These are phyloP conservation scores for Monascus ruber DNA, from an alignment of 2,329 filamentous ascomycete genomes.

Conservation along the genomic window DNA sequence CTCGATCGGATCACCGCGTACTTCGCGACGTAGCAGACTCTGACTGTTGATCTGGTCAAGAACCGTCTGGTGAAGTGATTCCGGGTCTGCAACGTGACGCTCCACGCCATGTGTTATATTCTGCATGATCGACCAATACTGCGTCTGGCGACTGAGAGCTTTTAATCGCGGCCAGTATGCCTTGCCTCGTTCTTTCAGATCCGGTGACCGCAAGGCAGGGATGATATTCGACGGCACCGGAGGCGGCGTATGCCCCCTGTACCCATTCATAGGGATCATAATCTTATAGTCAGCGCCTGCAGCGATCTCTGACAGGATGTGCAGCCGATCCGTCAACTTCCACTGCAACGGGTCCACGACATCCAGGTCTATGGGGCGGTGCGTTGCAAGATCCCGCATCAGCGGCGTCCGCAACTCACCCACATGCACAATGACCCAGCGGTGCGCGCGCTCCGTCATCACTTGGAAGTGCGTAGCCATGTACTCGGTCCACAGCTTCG, in stretches of 20 bases:
- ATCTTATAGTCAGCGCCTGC: conserved; percentile 11
- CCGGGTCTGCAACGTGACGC: not conserved
- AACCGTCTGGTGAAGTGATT: not conserved
- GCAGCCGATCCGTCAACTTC: conserved; percentile 6
- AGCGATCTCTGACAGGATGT: conserved; percentile 5
- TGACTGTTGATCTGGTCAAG: conserved; percentile 2
- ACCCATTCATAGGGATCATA: conserved; percentile 14
- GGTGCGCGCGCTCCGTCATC: conserved; percentile 12
- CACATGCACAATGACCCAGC: conserved; percentile 11
- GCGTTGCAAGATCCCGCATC: conserved; percentile 2
- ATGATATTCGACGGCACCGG: not conserved
- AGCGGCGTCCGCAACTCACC: conserved; percentile 6
- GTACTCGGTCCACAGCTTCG: conserved; percentile 11
- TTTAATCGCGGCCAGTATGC: conserved; percentile 5
- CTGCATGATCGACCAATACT: not conserved
- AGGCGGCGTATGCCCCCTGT: conserved; percentile 7
- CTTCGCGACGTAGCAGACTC: not conserved
- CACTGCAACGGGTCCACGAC: conserved; percentile 6
- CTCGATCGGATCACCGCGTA: conserved; percentile 1
- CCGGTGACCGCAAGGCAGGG: conserved; percentile 1
- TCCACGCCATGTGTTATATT: not conserved
- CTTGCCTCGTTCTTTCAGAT: not conserved
- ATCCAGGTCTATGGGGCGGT: conserved; percentile 1
- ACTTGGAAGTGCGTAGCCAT: conserved; percentile 11
- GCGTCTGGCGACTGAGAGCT: not conserved